Evolutionary conservation across 345 rosid genomes (phyloP).

Genomic region (Excoecaria agallocha): DNA sequence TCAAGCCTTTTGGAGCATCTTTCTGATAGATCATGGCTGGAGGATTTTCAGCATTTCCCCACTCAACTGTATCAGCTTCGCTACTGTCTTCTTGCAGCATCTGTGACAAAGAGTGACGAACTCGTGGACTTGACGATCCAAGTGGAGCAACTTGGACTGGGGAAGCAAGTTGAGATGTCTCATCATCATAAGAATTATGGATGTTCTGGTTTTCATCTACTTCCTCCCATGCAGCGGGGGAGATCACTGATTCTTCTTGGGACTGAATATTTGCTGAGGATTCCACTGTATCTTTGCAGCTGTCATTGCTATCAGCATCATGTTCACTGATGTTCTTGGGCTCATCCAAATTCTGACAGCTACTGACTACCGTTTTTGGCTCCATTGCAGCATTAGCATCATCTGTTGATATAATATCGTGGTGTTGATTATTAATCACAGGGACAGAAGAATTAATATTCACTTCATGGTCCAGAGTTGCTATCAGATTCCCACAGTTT

Average conservation of each 20-base stretch:
- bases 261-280: conserved; percentile 16
- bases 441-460: conserved; percentile 25
- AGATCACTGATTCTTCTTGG: conserved; percentile 49
- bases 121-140: conserved; percentile 46
- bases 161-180: conserved; percentile 31
- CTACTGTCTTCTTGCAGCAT: conserved; percentile 73
- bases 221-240: conserved; percentile 66
- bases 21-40: conserved; percentile 51
- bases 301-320: conserved; percentile 23
- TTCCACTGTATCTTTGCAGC: conserved; percentile 23
- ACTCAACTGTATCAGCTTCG: conserved; percentile 53
- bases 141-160: conserved; percentile 28
- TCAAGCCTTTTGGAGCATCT: conserved; percentile 66
- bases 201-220: conserved; percentile 45
- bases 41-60: conserved; percentile 71
- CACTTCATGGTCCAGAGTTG: conserved; percentile 32
- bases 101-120: conserved; percentile 68
- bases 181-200: conserved; percentile 25
- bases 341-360: conserved; percentile 25
- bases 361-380: conserved; percentile 27
- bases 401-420: conserved; percentile 21
- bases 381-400: conserved; percentile 23
- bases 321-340: conserved; percentile 27
- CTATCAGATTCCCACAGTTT: conserved; percentile 25
- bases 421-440: conserved; percentile 29